A percentile compares a stretch with the other conserved stretches of the same genome.
phyloP scores from a whole-genome alignment of 768 basidiomycete genomes.

The Vararia minispora region DNA sequence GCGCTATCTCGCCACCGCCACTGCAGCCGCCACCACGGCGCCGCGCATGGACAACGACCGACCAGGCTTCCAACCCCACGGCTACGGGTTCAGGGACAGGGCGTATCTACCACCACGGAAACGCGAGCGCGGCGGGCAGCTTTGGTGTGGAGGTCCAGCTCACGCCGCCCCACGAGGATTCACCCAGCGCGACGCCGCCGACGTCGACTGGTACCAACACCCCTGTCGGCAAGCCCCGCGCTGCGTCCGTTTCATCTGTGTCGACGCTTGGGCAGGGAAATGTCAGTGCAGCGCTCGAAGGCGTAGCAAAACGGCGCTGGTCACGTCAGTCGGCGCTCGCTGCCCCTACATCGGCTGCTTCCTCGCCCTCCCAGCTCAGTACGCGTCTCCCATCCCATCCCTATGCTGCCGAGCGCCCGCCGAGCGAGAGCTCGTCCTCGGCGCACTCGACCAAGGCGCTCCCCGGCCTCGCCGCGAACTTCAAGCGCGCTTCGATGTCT shows the following conservation, averaged over 20 bases:
- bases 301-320: constrained; percentile 21
- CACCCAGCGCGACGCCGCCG: constrained; percentile 12
- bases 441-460: constrained; percentile 16
- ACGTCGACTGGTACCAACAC: constrained; percentile 5
- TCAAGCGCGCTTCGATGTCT: constrained; percentile 21
- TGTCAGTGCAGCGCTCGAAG: constrained; percentile 1
- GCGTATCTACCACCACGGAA: constrained; percentile 20
- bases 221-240: constrained; percentile 5
- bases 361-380: constrained; percentile 44
- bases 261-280: constrained; percentile 9
- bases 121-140: constrained; percentile 25
- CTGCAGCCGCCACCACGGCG: constrained; percentile 22
- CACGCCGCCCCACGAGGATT: constrained; percentile 11
- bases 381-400: constrained; percentile 13
- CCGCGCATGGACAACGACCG: constrained; percentile 20
- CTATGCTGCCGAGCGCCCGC: constrained; percentile 16
- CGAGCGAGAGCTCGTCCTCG: constrained; percentile 14
- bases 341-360: constrained; percentile 47
- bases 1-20: constrained; percentile 18
- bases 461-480: constrained; percentile 8
- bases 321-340: constrained; percentile 27
- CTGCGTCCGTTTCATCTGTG: constrained; percentile 15
- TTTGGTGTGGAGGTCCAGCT: constrained; percentile 18
- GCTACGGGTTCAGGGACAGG: neutral
- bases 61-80: constrained; percentile 7